Percentiles rank a stretch among this genome's conserved stretches.
Evolutionary conservation across 306 rosid genomes (phyloP).

Genomic region (Casuarina cunninghamiana): DNA sequence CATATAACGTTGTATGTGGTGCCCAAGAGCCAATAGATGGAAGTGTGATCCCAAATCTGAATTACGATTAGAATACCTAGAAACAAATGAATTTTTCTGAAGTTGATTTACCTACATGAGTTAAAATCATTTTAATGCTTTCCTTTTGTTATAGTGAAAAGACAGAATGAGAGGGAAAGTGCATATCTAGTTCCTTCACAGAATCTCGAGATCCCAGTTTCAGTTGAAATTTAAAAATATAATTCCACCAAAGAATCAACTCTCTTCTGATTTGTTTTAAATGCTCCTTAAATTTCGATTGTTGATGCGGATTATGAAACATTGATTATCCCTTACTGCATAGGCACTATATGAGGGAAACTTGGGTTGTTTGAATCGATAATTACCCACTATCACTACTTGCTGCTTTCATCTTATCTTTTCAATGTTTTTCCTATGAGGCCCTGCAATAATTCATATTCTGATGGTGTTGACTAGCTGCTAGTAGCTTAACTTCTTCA

Average conservation of each 20-base stretch:
- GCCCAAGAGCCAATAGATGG: slow-evolving; percentile 1
- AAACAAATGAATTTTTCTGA: neutral
- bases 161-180: neutral
- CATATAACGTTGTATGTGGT: neutral
- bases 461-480: slow-evolving; percentile 16
- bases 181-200: neutral
- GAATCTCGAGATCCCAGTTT: slow-evolving; percentile 5
- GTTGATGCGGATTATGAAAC: slow-evolving; percentile 11
- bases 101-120: neutral
- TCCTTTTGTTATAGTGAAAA: neutral
- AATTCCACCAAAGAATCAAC: neutral
- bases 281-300: neutral
- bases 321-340: slow-evolving; percentile 3
- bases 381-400: slow-evolving; percentile 9
- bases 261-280: neutral
- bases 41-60: neutral
- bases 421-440: slow-evolving; percentile 5
- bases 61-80: slow-evolving; percentile 9
- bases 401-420: neutral
- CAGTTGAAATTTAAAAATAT: neutral
- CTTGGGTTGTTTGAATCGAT: slow-evolving; percentile 1
- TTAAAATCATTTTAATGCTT: neutral
- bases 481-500: slow-evolving; percentile 1
- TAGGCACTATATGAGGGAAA: slow-evolving; percentile 2
- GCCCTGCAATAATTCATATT: slow-evolving; percentile 3